Evolutionary conservation across 192 early-diverging fungal genomes (phyloP), one percentile per base, ranked within the genome.

Genomic region (Oehlia diaphana): DNA sequence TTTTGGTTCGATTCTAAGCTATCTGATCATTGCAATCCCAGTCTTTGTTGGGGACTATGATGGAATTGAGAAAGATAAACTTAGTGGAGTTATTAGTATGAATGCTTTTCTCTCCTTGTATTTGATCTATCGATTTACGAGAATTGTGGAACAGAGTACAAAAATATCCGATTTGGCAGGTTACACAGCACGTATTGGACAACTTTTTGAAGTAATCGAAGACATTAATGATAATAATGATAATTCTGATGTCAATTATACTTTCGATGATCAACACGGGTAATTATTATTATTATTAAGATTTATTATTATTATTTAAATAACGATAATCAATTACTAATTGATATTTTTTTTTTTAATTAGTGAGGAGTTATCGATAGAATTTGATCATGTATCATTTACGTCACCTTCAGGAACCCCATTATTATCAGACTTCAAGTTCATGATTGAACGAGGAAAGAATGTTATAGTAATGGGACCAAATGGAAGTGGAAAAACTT

Each of bases 41-140:
- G 92, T 97, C 31, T 93, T 97, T 76, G 76, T 83, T 64, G 95
- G 95, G n/a, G 73, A 72, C 21, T 97, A 95, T 83, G 93, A 95
- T 76, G 90, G 85, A 77, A 83, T 88, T 35, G 86, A 89, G 19
- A 86, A 89, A 9, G 84, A 89, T 3, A 92, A 95, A 74, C 80
- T 97, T 26, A 90, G 92, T 80, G 89, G 88, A 23, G 82, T 97
- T 4, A 94, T 97, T 70, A 93, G 94, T 79, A 86, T 85, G 84
- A 93, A 91, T 61, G 87, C 94, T 1, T 97, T 96, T 82, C 86
- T 96, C 33, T 93, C 93, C 39, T 87, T 97, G 84, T 97, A 96
- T 67, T 84, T 97, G 33, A 92, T 94, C 23, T 95, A 88, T 81
- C 91, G 87, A 37, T 96, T 96, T 81, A 91, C 91, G 0, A 74